Base-by-base conservation (phyloP, 2,329 filamentous ascomycete genomes). In the Beauveria brongniartii region DNA sequence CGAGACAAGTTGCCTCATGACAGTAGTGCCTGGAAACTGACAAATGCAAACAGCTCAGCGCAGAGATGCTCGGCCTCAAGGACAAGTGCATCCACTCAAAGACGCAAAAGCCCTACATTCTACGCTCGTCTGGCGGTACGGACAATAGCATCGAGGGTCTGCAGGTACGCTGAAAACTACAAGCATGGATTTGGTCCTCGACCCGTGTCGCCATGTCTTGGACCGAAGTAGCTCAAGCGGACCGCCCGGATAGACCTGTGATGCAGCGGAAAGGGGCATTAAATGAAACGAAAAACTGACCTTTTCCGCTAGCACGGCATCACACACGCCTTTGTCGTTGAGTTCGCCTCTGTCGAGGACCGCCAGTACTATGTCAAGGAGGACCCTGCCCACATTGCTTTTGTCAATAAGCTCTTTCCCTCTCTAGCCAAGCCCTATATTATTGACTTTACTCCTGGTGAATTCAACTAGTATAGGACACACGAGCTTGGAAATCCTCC, bases 271-370 rank as follows among this genome's bases (percentile, higher is more conserved):
- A 37, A 37, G 34, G 12, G 12, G 34, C 34, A 37, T 37, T 5
- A 16, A 6, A 6, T 16, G 41, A 43, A 43, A 43, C 41, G 41
- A 18, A 7, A 22, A 40, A 2, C 56, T 59, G 16, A 59, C 56
- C 12, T 14, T 16, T 30, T 22, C 16, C 28, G 30, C 64, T 48
- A 84, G 85, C 77, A 79, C 52, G 86, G 81, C 1, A 82, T 86
- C 59, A 85, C 85, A 1, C 88, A 91, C 69, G 85, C 78, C 0
- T 90, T 91, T 64, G 80, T 91, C 2, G 79, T 82, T 46, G 82
- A 89, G 66, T 91, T 91, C 63, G 79, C 82, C 8, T 86, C 69
- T 43, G 75, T 76, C 26, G 80, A 83, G 64, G 87, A 92, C 69
- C 77, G 87, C 54, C 79, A 84, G 62, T 91, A 90, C 67, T 91